These are phyloP conservation scores for Pachyrhizus erosus DNA, from an alignment of 306 rosid species.

Conservation along the genomic window DNA sequence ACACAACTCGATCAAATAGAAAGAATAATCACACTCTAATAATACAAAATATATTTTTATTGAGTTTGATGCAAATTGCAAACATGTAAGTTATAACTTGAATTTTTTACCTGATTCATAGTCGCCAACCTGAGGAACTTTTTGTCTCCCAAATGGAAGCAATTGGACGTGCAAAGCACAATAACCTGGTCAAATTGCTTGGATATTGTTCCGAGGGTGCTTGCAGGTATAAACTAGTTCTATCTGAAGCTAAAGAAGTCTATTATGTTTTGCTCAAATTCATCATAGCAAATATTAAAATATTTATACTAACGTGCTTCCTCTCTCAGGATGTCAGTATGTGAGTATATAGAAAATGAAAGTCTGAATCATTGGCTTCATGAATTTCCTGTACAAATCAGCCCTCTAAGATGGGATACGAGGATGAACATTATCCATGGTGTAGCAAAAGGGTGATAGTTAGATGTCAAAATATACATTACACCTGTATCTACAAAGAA, in stretches of 20 bases:
- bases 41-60: background rate
- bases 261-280: background rate
- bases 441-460: conserved; percentile 71
- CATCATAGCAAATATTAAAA: background rate
- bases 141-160: conserved; percentile 63
- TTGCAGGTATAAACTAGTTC: conserved; percentile 44
- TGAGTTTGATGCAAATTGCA: background rate
- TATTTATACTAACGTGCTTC: background rate
- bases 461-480: background rate
- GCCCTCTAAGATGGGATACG: conserved; percentile 68
- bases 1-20: background rate
- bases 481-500: background rate
- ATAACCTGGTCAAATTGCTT: conserved; percentile 60
- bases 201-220: conserved; percentile 62
- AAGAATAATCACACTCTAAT: background rate
- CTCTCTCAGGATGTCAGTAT: conserved; percentile 57
- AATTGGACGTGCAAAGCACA: conserved; percentile 61
- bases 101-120: conserved; percentile 5
- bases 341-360: conserved; percentile 64
- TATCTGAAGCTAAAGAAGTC: background rate
- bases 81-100: background rate
- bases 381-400: conserved; percentile 49
- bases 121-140: conserved; percentile 53
- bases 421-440: conserved; percentile 63
- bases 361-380: conserved; percentile 74